Conservation (phyloP, 1,139 yeast species). For the Eremothecium cymbalariae region DNA sequence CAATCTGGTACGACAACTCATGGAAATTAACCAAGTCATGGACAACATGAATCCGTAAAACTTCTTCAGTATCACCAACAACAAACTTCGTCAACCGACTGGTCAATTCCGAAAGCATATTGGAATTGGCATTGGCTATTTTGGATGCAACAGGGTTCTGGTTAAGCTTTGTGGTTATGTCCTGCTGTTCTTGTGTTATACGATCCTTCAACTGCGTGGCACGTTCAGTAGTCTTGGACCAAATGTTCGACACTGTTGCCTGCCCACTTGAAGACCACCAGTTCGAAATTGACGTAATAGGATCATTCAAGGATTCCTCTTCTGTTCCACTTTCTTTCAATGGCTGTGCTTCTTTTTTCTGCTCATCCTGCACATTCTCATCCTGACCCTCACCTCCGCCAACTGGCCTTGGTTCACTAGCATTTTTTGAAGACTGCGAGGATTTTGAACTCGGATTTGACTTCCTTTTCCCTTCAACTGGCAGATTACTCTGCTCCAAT, state of each 20-base stretch:
- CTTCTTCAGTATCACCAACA: conserved; percentile 60
- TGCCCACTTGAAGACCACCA: conserved; percentile 85
- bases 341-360: conserved; percentile 13
- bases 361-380: conserved; percentile 11
- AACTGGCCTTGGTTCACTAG: conserved; percentile 16
- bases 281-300: conserved; percentile 58
- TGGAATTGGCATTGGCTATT: conserved; percentile 17
- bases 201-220: conserved; percentile 28
- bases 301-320: conserved; percentile 42
- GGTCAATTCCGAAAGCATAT: conserved; percentile 28
- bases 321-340: conserved; percentile 16
- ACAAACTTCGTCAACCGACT: conserved; percentile 38
- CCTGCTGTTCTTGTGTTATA: conserved; percentile 21
- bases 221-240: conserved; percentile 43
- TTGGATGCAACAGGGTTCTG: conserved; percentile 35
- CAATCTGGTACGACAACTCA: conserved; percentile 55
- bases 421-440: conserved; percentile 7
- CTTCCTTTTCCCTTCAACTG: conserved; percentile 15
- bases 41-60: conserved; percentile 68
- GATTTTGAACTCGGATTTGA: neutral
- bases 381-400: conserved; percentile 7
- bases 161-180: conserved; percentile 13
- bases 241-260: conserved; percentile 57
- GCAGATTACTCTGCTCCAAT: conserved; percentile 41
- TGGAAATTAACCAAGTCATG: conserved; percentile 76